These are phyloP conservation scores for Cercospora canescens DNA, from an alignment of 2,329 filamentous ascomycete genomes.

Conservation along the genomic window DNA sequence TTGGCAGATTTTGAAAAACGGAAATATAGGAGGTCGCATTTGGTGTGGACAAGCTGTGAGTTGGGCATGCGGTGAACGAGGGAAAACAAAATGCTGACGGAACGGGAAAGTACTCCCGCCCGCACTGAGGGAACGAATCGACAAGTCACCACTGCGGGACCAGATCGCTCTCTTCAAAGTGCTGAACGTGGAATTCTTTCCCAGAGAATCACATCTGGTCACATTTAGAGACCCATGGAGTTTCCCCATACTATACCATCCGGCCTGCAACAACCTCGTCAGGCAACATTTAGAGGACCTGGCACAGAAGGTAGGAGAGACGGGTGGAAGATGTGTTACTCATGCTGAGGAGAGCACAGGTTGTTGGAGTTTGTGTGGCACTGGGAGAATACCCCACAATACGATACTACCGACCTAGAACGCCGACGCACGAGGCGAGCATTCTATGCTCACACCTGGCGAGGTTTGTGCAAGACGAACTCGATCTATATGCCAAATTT, in stretches of 20 bases:
- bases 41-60: constrained; percentile 79
- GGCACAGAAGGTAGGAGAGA: constrained; percentile 72
- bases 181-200: constrained; percentile 84
- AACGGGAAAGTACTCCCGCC: constrained; percentile 62
- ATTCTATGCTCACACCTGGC: constrained; percentile 87
- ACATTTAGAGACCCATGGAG: constrained; percentile 95
- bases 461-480: constrained; percentile 84
- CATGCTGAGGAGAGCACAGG: constrained; percentile 48
- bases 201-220: constrained; percentile 85
- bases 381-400: constrained; percentile 94
- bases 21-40: constrained; percentile 74
- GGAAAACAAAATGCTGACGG: constrained; percentile 13
- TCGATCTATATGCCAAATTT: constrained; percentile 84
- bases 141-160: constrained; percentile 68
- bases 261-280: constrained; percentile 81
- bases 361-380: constrained; percentile 83
- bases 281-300: constrained; percentile 78
- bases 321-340: too few species aligned
- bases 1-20: constrained; percentile 87
- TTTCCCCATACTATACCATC: constrained; percentile 90
- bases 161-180: constrained; percentile 80
- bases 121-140: constrained; percentile 70
- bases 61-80: constrained; percentile 14
- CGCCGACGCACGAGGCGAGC: constrained; percentile 78
- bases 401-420: constrained; percentile 79